Conservation (phyloP, 2,329 filamentous ascomycete genomes). For the Penicillium aurantiogriseum region DNA sequence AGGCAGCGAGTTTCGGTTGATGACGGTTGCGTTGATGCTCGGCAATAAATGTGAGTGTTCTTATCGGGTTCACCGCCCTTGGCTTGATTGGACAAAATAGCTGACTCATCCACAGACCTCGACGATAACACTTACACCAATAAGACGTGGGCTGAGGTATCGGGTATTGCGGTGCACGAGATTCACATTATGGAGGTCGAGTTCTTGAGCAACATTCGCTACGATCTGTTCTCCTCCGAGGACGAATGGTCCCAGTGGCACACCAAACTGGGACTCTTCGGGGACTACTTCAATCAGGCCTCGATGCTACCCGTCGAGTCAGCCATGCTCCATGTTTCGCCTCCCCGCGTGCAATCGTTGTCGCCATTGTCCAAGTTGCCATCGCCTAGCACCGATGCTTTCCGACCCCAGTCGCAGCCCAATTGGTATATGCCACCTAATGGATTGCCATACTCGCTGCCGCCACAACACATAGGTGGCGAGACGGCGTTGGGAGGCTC, state of each 20-base stretch:
- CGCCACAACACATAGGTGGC: constrained; percentile 20
- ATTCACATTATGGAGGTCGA: constrained; percentile 99
- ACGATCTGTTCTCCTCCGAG: constrained; percentile 83
- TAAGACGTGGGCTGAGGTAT: constrained; percentile 99
- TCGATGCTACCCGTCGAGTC: constrained; percentile 47
- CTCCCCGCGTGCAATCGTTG: constrained; percentile 31
- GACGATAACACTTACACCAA: constrained; percentile 99
- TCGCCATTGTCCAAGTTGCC: constrained; percentile 40
- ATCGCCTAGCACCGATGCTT: constrained; percentile 38
- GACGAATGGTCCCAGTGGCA: constrained; percentile 88
- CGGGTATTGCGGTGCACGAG: constrained; percentile 86
- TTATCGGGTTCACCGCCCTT: constrained; percentile 24
- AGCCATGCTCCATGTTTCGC: constrained; percentile 34
- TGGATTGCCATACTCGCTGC: constrained; percentile 24
- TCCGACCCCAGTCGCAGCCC: constrained; percentile 26
- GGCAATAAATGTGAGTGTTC: constrained; percentile 81
- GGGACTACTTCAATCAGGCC: constrained; percentile 75
- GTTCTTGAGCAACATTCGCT: constrained; percentile 97
- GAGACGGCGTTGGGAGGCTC: constrained; percentile 23
- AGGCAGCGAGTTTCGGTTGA: constrained; percentile 86
- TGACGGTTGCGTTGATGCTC: constrained; percentile 95
- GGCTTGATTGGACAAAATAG: not conserved
- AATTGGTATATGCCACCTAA: constrained; percentile 31
- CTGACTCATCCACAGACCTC: constrained; percentile 59
- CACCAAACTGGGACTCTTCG: constrained; percentile 75